A percentile compares a stretch with the other conserved stretches of the same genome.
Conservation (phyloP, 2,329 filamentous ascomycete genomes). For the Helicocarpus griseus region DNA sequence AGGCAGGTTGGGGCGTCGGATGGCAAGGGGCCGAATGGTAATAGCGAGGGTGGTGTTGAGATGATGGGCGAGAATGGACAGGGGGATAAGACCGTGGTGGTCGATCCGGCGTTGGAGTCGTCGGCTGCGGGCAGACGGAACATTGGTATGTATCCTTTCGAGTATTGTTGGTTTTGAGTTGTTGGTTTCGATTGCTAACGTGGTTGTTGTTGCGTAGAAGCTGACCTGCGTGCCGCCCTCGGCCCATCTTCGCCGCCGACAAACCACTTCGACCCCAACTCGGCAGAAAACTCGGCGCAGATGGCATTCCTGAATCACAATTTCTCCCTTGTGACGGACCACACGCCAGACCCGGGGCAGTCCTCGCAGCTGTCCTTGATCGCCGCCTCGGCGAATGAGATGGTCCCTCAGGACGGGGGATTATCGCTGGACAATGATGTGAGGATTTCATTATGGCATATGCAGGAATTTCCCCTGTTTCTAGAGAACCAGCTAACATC, state of each 20-base stretch:
- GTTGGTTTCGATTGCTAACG: not conserved
- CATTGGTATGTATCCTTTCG: slow-evolving; percentile 5
- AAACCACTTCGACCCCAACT: not conserved
- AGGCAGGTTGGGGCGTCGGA: slow-evolving; percentile 56
- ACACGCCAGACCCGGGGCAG: slow-evolving; percentile 28
- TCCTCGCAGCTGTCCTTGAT: slow-evolving; percentile 36
- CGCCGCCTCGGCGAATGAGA: slow-evolving; percentile 37
- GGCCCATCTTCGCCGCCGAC: not conserved
- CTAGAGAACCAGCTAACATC: slow-evolving; percentile 12
- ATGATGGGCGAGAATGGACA: not conserved
- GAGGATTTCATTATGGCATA: no score
- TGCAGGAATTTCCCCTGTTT: not conserved
- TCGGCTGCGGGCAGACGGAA: not conserved
- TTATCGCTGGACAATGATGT: slow-evolving; percentile 26
- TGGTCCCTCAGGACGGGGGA: slow-evolving; percentile 28
- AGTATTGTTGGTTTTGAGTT: not conserved
- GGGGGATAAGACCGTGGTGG: slow-evolving; percentile 23
- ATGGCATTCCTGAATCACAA: slow-evolving; percentile 27
- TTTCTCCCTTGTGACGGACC: slow-evolving; percentile 26
- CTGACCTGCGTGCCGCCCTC: slow-evolving; percentile 1
- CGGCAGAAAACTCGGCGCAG: slow-evolving; percentile 8
- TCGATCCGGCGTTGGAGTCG: slow-evolving; percentile 34
- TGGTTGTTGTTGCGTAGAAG: not conserved
- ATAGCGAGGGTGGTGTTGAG: slow-evolving; percentile 22
- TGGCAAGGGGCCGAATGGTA: slow-evolving; percentile 34